Base-by-base conservation (phyloP, 345 rosid species). In the Sonneratia caseolaris region DNA sequence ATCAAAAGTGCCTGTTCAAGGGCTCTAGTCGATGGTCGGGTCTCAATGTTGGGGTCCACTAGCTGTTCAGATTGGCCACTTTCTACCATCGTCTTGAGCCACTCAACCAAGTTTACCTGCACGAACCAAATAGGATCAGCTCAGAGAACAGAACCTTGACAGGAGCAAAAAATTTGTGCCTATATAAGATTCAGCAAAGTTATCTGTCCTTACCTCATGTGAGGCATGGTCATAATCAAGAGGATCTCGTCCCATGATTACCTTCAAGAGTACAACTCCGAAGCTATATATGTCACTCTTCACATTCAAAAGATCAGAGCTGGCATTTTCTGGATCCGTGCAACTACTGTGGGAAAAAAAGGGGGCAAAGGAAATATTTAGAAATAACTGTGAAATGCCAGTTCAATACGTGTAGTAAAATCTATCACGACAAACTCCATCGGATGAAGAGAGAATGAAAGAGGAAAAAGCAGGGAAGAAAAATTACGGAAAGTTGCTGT, bases 231-330 rank as follows among this genome's bases (percentile, higher is more conserved):
- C 87, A 76, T 89, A 86, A 81, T 91, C 97, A 70, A 94, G 91
- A 0, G 97, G 98, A 74, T 94, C 94, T 82, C 98, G 86, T 81
- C 98, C 97, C 18, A 96, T 94, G 69, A 94, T 85, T 66, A 97
- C 91, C 85, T 94, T 97, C 81, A 94, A 78, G 68, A 94, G 86
- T 79, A 94, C 86, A 76, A 94, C 89, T 40, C 97, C 98, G 74
- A 86, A 94, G 80, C 98, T 91, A 82, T 94, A 94, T 73, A 94
- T 94, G 77, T 94, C 98, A 64, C 98, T 91, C 82, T 87, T 94
- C 87, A 89, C 98, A n/a, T 94, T 89, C 66, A 94, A 71, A 78
- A 88, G 85, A 66, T 97, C 97, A 8, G 97, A 88, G 70, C 91
- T 91, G 68, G 98, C 97, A 66, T 91, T 89, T 81, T 94, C 96